Evolutionary conservation across 306 rosid species (phyloP).

Genomic region (Alnus rubra): DNA sequence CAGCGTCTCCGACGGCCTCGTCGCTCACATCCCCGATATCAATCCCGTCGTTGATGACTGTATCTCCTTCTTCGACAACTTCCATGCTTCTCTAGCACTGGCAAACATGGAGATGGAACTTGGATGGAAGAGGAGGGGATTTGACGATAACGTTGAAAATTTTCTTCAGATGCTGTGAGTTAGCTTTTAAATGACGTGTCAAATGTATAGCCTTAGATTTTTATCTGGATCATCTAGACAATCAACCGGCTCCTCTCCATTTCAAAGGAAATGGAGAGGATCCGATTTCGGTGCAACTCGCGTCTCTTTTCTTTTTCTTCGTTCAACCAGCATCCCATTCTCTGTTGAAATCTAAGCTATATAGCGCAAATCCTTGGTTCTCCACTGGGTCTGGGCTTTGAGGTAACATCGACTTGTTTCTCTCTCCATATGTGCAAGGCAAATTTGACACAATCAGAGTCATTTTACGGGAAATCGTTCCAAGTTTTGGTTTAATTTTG

Average conservation of each 20-base stretch:
- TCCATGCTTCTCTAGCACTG: constrained; percentile 33
- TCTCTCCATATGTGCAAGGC: not conserved
- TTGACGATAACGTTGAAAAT: too few relatives aligned
- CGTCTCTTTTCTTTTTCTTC: too few relatives aligned
- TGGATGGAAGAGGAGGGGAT: too few relatives aligned
- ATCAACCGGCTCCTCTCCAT: too few relatives aligned
- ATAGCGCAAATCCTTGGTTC: constrained; percentile 31
- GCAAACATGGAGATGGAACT: too few relatives aligned
- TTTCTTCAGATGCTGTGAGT: too few relatives aligned
- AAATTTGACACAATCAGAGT: constrained; percentile 13
- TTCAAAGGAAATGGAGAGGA: too few relatives aligned
- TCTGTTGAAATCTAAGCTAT: constrained; percentile 14
- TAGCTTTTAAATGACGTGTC: too few relatives aligned
- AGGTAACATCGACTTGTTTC: constrained; percentile 39
- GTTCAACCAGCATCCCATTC: not conserved
- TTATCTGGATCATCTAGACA: too few relatives aligned
- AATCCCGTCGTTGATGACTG: constrained; percentile 90
- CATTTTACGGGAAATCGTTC: constrained; percentile 13
- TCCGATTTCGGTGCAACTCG: too few relatives aligned
- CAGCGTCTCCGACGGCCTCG: constrained; percentile 94
- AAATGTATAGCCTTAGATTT: too few relatives aligned
- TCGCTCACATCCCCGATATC: constrained; percentile 79
- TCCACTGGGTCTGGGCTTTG: constrained; percentile 16
- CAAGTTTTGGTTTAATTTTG: constrained; percentile 18
- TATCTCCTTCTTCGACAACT: constrained; percentile 59